Base-by-base conservation (phyloP, 371 early-diverging fungal genomes). In the Rhizopus stolonifer region DNA sequence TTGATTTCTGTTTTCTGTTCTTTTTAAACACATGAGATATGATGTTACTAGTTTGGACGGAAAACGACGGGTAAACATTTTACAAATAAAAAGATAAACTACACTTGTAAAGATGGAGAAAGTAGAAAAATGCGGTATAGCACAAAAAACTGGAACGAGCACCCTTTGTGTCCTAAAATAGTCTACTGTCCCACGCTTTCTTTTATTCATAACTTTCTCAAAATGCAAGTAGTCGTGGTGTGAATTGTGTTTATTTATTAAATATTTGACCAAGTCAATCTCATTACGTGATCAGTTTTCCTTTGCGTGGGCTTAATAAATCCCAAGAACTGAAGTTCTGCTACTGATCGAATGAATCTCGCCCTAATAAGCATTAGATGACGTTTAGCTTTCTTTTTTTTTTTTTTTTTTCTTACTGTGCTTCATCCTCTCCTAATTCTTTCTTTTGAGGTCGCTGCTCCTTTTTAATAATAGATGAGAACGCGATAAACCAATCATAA, bases 241-340 rank as follows among this genome's bases (percentile, higher is more conserved):
- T 22, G 38, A 21, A 24, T 6, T 4, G 18, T 10, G 17, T 18
- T 44, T 43, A 42, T 43, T 24, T 2, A 3, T 59, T 65, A 85
- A 5, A 81, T 72, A 29, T 71, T 77, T 18, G 90, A 89, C 93
- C 94, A 95, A 0, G 92, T 91, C 58, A 94, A 70, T 48, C 92
- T 80, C 62, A 83, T 54, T 4, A 94, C 93, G 73, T 96, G 96
- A 64, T 96, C 97, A 3, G 92, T 91, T 72, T 96, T 96, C 32
- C 91, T 69, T 47, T 80, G 84, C 5, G 96, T 93, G 15, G 87
- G 78, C 54, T 90, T 91, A 58, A 95, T 88, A 51, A 94, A 91
- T 2, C 96, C 96, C 52, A 96, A 52, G 49, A 84, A 88, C 63
- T 92, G 87, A 49, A 96, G 70, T 60, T 95, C 93, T 29, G 88